Conservation (phyloP, 192 early-diverging fungal species). For the Coemansia sp. region DNA sequence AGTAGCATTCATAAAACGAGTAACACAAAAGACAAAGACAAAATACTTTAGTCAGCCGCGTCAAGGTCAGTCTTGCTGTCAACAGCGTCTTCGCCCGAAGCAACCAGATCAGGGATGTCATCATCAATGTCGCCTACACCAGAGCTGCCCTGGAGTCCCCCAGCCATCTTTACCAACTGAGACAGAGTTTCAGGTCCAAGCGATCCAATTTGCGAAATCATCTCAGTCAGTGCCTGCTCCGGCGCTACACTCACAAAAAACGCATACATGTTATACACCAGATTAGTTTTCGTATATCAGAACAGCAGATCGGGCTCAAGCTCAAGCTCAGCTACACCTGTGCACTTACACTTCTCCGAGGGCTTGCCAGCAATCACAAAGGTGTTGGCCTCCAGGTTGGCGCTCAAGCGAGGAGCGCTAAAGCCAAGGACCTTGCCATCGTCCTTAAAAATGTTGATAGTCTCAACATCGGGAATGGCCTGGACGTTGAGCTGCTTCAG, state of each 20-base stretch:
- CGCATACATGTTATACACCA: not conserved
- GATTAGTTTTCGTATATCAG: not conserved
- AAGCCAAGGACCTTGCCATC: constrained; percentile 94
- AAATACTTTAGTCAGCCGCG: constrained; percentile 31
- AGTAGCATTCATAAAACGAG: not conserved
- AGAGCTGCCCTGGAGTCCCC: constrained; percentile 70
- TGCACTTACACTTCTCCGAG: constrained; percentile 52
- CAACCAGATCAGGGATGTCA: constrained; percentile 93
- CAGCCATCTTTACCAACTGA: constrained; percentile 82
- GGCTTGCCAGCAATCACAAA: constrained; percentile 87
- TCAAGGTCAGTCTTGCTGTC: constrained; percentile 56
- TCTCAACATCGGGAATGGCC: constrained; percentile 82
- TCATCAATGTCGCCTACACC: constrained; percentile 73
- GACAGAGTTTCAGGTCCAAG: constrained; percentile 83
- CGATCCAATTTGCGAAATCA: constrained; percentile 60
- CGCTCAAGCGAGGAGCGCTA: constrained; percentile 76
- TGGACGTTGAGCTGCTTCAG: constrained; percentile 92
- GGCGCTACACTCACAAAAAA: constrained; percentile 14
- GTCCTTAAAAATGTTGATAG: constrained; percentile 98
- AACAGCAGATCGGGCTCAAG: not conserved
- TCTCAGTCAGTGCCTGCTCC: constrained; percentile 46
- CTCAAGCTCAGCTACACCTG: not conserved
- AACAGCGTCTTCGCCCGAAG: constrained; percentile 60
- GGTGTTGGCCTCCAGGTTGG: constrained; percentile 86
- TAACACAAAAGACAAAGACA: not conserved